These are phyloP conservation scores for Rosellinia necatrix DNA, from an alignment of 2,329 filamentous ascomycete species.

Conservation along the genomic window DNA sequence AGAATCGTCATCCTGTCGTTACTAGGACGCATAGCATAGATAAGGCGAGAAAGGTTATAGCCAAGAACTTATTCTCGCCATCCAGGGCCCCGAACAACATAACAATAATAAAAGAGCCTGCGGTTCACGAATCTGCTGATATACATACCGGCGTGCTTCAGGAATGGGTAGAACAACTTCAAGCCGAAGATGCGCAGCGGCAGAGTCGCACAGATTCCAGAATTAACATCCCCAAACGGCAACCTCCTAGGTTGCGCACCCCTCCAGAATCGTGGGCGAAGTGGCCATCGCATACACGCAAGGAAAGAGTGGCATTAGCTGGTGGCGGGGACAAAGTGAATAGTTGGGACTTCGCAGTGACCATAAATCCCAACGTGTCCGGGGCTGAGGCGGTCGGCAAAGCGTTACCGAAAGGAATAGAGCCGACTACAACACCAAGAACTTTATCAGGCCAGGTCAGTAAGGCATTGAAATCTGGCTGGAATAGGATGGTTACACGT, in stretches of 20 bases:
- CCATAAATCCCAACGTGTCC: neutral
- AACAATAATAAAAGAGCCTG: neutral
- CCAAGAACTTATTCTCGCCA: neutral
- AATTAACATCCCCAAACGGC: slow-evolving; percentile 8
- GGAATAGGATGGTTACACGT: slow-evolving; percentile 32
- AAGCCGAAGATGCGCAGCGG: slow-evolving; percentile 26
- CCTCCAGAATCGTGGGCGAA: slow-evolving; percentile 41
- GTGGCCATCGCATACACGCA: slow-evolving; percentile 41
- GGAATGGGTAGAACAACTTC: slow-evolving; percentile 39
- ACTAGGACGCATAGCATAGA: neutral
- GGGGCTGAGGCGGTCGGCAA: neutral
- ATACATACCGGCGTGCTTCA: slow-evolving; percentile 34
- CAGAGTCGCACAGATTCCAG: slow-evolving; percentile 13
- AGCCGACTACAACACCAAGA: slow-evolving; percentile 19
- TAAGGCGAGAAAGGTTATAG: neutral
- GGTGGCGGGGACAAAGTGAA: slow-evolving; percentile 34
- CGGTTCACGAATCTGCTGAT: slow-evolving; percentile 21
- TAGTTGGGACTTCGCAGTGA: slow-evolving; percentile 32
- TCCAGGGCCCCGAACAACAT: neutral
- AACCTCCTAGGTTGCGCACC: slow-evolving; percentile 23
- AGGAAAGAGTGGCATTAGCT: slow-evolving; percentile 37
- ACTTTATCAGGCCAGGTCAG: slow-evolving; percentile 35
- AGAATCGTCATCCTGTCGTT: neutral
- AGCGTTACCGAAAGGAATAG: slow-evolving; percentile 14
- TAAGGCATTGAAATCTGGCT: slow-evolving; percentile 33